Conservation (phyloP, 495 filamentous ascomycete genomes). For the Annulohypoxylon maeteangense region DNA sequence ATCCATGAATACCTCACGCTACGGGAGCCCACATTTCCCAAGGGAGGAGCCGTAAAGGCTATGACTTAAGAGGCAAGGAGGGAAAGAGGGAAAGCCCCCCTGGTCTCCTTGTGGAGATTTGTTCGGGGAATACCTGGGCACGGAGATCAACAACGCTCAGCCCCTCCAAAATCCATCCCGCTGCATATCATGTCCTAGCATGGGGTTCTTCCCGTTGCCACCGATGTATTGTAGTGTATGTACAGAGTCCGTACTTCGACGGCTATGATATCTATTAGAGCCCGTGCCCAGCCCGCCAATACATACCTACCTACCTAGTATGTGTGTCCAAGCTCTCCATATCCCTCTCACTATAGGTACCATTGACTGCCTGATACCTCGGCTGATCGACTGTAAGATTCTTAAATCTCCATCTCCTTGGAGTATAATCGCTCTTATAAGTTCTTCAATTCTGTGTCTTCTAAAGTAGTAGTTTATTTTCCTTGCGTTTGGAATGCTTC, state of each 20-base stretch:
- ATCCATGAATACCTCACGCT: not conserved
- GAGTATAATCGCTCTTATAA: too few relatives aligned
- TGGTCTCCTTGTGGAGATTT: not conserved
- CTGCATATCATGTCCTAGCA: not conserved
- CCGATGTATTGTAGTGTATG: conserved; percentile 1
- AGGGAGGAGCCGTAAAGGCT: not conserved
- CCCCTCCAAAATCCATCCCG: too few relatives aligned
- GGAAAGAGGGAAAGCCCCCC: not conserved
- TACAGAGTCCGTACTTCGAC: too few relatives aligned
- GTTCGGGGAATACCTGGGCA: not conserved
- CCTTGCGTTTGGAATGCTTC: not conserved
- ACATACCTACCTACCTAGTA: too few relatives aligned
- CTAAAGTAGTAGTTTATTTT: not conserved
- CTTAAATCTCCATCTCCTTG: not conserved
- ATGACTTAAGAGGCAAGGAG: not conserved
- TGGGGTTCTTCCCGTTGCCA: not conserved
- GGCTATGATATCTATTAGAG: not conserved
- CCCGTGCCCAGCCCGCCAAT: not conserved
- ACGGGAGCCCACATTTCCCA: not conserved
- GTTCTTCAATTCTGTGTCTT: not conserved
- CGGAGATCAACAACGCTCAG: conserved; percentile 2
- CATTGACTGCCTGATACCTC: too few relatives aligned
- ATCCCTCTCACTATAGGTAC: not conserved
- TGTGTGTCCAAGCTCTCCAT: not conserved
- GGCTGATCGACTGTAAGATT: not conserved